Evolutionary conservation across 495 filamentous ascomycete species (phyloP), one percentile per base, ranked within the genome.

Genomic region (Stereocaulon alpinum): DNA sequence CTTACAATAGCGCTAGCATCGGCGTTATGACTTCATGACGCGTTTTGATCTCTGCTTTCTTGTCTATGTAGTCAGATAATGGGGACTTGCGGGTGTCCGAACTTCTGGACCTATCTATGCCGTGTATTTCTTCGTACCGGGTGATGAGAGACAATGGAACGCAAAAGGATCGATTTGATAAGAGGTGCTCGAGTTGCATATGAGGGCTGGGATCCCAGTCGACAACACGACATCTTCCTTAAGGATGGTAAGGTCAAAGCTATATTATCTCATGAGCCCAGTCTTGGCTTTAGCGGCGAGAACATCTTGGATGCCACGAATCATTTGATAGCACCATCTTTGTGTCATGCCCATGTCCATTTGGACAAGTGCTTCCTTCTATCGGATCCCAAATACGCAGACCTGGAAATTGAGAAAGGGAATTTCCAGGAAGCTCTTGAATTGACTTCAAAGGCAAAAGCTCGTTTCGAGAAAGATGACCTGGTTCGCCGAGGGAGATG

Each of bases 301-400:
- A 60, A 53, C 5, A 40, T 60, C 12, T 51, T 67, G 2, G 52
- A 67, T 22, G 64, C 53, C 37, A 40, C 17, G 60, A 59, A 58
- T 48, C 61, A 68, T 55, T 56, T 85, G 10, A 62, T 85, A 3
- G 66, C 77, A 10, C 85, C 87, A 29, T 71, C 79, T 15, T 75
- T 89, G 27, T 87, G 84, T 48, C 87, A 91, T 66, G 83, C 86
- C 12, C 86, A 90, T 63, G 81, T 89, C 51, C 87, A 90, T 65
- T 74, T 89, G 44, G 87, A 89, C 67, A 89, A 91, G 69, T 79
- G 82, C 43, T 90, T 83, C 66, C 72, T 90, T 18, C 77, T 89
- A 27, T 73, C 68, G 4, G 70, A 80, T 54, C 72, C 76, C 2
- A 74, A 78, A 64, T 86, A 82, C 69, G 73, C 75, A 4, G 77